Evolutionary conservation across 2,329 filamentous ascomycete species (phyloP), one percentile per base, ranked within the genome.

Genomic region (Stemphylium beticola): DNA sequence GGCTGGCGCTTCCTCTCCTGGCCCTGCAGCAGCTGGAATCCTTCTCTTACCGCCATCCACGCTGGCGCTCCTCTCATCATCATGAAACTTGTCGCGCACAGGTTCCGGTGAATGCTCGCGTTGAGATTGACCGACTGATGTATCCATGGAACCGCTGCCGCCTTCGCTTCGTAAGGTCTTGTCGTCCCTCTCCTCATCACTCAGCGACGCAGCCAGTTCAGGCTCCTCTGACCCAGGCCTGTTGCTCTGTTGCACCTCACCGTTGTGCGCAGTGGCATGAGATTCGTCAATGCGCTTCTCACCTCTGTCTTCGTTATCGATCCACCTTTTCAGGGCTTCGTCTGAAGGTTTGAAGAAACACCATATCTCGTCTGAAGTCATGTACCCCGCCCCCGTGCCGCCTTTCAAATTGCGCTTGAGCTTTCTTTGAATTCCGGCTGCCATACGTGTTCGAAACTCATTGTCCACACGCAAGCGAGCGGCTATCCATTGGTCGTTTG

Each of bases 401-500:
- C 72, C 65, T 40, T 76, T 76, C 10, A 72, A 55, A 53, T 77
- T 66, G n/a, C 64, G 74, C 22, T 65, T 65, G 20, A 66, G 47
- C 26, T 55, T 64, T 52, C 78, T 74, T 47, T 76, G 76, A 49
- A 82, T 58, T 66, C 75, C 78, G 2, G 78, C 77, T 40, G 73
- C 77, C 15, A 84, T 45, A 15, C 85, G 75, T 38, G 80, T 79
- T 24, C 78, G 73, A 58, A 85, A 80, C 61, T 89, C 84, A 63
- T 88, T 80, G 20, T 80, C 78, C 36, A 89, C 84, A 62, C 79
- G 81, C 44, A 88, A 75, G 39, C 82, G 75, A 39, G 82, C 78
- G 0, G 83, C 86, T 32, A 84, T 83, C 77, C 79, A 87, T 65
- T 85, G 85, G 17, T 85, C 78, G 20, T 82, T 75, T 0, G 86